Evolutionary conservation across 768 basidiomycete species (phyloP), one percentile per base, ranked within the genome.

Genomic region (Tulasnella sp.): DNA sequence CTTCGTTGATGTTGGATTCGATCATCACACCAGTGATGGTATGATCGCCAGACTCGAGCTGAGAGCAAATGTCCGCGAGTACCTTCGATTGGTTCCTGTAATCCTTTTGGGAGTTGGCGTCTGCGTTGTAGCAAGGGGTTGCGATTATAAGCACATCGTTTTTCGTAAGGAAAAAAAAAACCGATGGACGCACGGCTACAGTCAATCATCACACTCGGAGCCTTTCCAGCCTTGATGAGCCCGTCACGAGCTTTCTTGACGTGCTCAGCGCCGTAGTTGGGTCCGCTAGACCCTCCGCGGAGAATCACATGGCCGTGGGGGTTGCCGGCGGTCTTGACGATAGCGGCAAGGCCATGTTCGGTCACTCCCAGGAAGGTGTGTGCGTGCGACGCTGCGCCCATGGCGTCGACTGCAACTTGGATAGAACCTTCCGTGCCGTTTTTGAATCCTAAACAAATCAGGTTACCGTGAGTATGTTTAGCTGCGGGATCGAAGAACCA

Each of bases 81-180:
- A 91, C 89, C 64, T 82, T 81, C 17, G 92, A 83, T 71, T 96
- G 93, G 72, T 93, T 94, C 67, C 80, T 79, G 75, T 94, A 87
- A 72, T 96, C 84, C 75, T 98, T 98, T 61, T 83, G 82, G 34
- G 92, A 96, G 77, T 99, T 99, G 29, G 94, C 94, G 67, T 97
- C 92, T 85, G 68, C 67, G 70, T 61, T 65, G 68, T 52, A 68
- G 65, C 19, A 38, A 7, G 42, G 51, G 3, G 38, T 12, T 7
- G 22, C 19, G 19, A 5, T 10, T 27, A 25, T 27, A 15, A 22
- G 48, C 3, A 2, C 8, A 31, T 34, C 9, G 11, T n/a, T 29
- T 29, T 21, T 10, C 21, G 44, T 1, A 19, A 31, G 22, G 11
- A 44, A 2, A 3, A 29, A 21, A 49, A 38, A n/a, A 43, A 63